Base-by-base conservation (phyloP, 2,329 filamentous ascomycete species). In the Trichophaea hybrida region DNA sequence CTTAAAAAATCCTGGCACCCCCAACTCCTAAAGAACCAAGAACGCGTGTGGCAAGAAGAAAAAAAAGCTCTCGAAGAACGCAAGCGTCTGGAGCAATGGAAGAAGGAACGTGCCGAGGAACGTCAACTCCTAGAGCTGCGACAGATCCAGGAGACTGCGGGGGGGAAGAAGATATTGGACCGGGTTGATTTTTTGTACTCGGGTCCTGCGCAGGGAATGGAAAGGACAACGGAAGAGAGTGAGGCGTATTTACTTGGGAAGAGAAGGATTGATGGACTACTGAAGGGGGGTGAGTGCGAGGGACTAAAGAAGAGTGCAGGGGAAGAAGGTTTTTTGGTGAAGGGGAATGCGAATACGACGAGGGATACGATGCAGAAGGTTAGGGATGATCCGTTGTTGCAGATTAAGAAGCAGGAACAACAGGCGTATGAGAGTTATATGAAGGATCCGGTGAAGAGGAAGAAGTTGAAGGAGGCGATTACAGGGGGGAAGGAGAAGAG, bases 131-230 rank as follows among this genome's bases (percentile, higher is more conserved):
- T 96, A 72, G 90, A 97, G 72, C 81, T 97, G 1, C 87, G 96
- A 72, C 81, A 83, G 56, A 80, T 97, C 66, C 88, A 96, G 59
- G 93, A 96, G 73, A 84, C 85, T 1, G 85, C 89, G 0, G 93
- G 93, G 40, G 89, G 90, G 59, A 82, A 80, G 68, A 90, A 88
- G 70, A 80, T 85, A 57, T 75, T 85, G 34, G 84, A 91, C 68
- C 83, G 89, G 38, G 91, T 98, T 32, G 93, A 97, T 69, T 98
- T 93, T 88, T 96, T 98, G 88, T 98, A 98, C 73, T 82, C 85
- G 68, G 91, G 91, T 1, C 89, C 93, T 6, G 85, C 84, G 54
- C 79, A 77, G 59, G 87, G 88, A 38, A 84, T 86, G 69, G 76
- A 77, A n/a, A 85, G 85, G 34, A 81, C 80, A 4, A 82, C 74